Percentiles rank a stretch among this genome's conserved stretches.
Conservation (phyloP, 768 basidiomycete species). For the Tephrocybe sp. region DNA sequence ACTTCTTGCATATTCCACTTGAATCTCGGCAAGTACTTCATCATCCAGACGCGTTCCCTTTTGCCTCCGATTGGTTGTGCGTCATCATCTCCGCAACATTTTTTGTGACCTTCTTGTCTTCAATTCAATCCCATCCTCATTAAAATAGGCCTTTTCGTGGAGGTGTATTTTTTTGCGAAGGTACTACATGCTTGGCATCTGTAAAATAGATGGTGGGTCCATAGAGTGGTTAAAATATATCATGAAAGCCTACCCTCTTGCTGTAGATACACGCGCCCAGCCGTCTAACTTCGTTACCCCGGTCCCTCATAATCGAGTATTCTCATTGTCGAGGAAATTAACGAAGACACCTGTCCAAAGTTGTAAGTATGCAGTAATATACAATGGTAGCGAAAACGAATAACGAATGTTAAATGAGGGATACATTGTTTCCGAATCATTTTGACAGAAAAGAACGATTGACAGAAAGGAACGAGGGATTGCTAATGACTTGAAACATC, state of each 20-base stretch:
- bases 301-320: no score
- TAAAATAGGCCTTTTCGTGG: slow-evolving; percentile 84
- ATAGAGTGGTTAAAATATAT: background rate
- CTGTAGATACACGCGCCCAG: slow-evolving; percentile 91
- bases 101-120: slow-evolving; percentile 88
- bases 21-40: slow-evolving; percentile 98
- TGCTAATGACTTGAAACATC: no score
- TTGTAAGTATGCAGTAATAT: no score
- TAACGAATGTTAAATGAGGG: no score
- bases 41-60: slow-evolving; percentile 99
- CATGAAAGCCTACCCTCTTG: slow-evolving; percentile 68
- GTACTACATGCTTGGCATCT: slow-evolving; percentile 90
- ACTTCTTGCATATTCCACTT: slow-evolving; percentile 99
- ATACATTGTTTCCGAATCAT: no score
- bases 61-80: slow-evolving; percentile 95
- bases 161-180: slow-evolving; percentile 76
- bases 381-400: no score
- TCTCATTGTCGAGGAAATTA: no score
- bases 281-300: no score
- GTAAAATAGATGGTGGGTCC: slow-evolving; percentile 3
- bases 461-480: no score
- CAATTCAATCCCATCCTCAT: slow-evolving; percentile 99
- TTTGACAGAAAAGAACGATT: no score
- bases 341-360: no score
- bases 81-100: slow-evolving; percentile 91